Evolutionary conservation across 805 yeast species (phyloP), one percentile per base, ranked within the genome.

Genomic region (Wickerhamiella siamensis): DNA sequence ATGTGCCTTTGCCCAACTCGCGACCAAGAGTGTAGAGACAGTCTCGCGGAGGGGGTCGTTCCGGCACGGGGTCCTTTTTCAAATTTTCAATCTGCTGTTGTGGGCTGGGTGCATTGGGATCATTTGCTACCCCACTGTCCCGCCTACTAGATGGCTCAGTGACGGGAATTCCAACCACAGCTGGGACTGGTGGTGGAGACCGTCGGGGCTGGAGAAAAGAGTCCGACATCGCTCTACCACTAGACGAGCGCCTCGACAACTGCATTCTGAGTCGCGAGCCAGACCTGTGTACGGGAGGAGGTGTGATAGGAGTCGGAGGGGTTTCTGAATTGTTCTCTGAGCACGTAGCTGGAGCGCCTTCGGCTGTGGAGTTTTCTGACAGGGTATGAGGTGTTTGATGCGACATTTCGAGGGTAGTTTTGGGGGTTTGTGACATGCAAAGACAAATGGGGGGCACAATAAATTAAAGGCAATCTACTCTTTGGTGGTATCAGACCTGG

Each of bases 1-100:
- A 65, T 3, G 69, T 61, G 16, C 70, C 70, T 31, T 59, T 60
- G 35, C 70, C 70, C 5, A 65, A 60, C 37, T 57, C 57, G 20
- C 53, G 49, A 39, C 66, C 66, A 3, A 53, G 19, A 12, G 27
- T 31, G 36, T 53, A 53, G 8, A 49, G 39, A 35, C 56, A 51
- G 16, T 43, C 49, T 14, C 32, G 41, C 14, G 51, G 51, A n/a
- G 39, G 31, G 15, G 31, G 35, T 17, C 16, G 17, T 2, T 40
- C 31, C 15, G 29, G 4, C 29, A 14, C 10, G 6, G 32, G 10
- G 3, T 4, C 36, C 15, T 27, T 21, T 16, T 20, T 19, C 29
- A 24, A 24, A 12, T 6, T 12, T 12, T 24, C 29, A 8, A 24
- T 24, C 29, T 24, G 10, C 29, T 24, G 29, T 12, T 24, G 10